Evolutionary conservation across 352 stramenopile genomes (phyloP).

Genomic region (Pythium rhizo-oryzae): DNA sequence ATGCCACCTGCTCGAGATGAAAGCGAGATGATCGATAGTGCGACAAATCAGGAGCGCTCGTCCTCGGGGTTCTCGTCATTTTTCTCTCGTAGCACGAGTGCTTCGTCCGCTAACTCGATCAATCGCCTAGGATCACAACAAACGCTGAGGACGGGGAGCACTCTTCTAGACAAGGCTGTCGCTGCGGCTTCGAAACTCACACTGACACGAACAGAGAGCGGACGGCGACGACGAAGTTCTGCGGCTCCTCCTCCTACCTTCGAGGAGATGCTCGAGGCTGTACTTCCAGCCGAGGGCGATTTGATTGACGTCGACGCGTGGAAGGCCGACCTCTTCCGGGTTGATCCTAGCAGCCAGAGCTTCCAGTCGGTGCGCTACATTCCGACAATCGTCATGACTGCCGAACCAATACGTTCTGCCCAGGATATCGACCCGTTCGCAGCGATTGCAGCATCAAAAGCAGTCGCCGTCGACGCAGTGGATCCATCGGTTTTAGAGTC

Average conservation of each 20-base stretch:
- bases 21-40: conserved; percentile 29
- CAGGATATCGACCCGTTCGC: conserved; percentile 30
- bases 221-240: conserved; percentile 21
- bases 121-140: conserved; percentile 12
- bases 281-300: conserved; percentile 30
- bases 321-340: conserved; percentile 24
- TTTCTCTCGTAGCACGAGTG: conserved; percentile 29
- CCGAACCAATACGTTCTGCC: not conserved
- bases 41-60: conserved; percentile 10
- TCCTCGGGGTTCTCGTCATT: conserved; percentile 27
- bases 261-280: conserved; percentile 18
- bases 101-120: not conserved
- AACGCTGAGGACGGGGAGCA: conserved; percentile 62
- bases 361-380: conserved; percentile 34
- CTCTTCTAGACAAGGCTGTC: conserved; percentile 74
- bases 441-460: conserved; percentile 22
- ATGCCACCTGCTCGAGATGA: conserved; percentile 20
- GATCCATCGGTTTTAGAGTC: conserved; percentile 14
- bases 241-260: conserved; percentile 16
- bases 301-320: conserved; percentile 27
- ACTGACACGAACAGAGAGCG: conserved; percentile 22
- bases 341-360: conserved; percentile 14
- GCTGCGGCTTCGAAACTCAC: conserved; percentile 57
- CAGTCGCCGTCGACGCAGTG: conserved; percentile 12
- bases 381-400: conserved; percentile 23